Evolutionary conservation across 108 stramenopile genomes (phyloP), one percentile per base, ranked within the genome.

Genomic region (Cyclotella atomus): DNA sequence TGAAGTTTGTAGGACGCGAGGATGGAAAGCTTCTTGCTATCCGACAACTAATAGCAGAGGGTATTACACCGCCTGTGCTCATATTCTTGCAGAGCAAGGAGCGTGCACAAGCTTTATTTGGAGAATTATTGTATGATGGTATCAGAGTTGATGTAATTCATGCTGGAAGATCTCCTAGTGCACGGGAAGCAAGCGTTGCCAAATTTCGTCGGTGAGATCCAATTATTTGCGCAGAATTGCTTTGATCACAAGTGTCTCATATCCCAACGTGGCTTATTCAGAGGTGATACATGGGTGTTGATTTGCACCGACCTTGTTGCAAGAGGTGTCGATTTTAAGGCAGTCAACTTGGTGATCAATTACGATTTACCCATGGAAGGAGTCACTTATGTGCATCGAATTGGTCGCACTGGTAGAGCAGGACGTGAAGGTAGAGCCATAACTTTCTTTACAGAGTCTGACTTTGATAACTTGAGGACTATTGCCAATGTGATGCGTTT

Each of bases 301-400:
- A 97, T 99, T 54, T 95, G 93, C 59, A 99, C 99, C 16, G 99
- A 99, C 56, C 77, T 99, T n/a, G 94, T 97, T 38, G 95, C 95
- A 6, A 81, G 99, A 21, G 99, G 99, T 33, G 92, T 99, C 59
- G 98, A 99, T 87, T 96, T 99, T 64, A 89, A 95, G 67, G 97
- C 94, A 8, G 97, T 98, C 3, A 96, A 97, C 45, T 88, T 93
- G 87, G 98, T 99, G 10, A 89, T 99, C 68, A 99, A 98, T 66
- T 98, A 97, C 68, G 98, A 99, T 82, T 79, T 98, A 29, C 98
- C 99, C 17, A 49, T 77, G n/a, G 89, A 89, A 19, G 96, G 94
- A 25, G 88, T 95, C 46, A 88, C 82, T 10, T 98, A 98, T 62
- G 91, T 99, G 4, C 99, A 99, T 86, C 84, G 99, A 14, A 97